A percentile compares a stretch with the other conserved stretches of the same genome.
Conservation (phyloP, 2,329 filamentous ascomycete species). For the Penicillium vulpinum region DNA sequence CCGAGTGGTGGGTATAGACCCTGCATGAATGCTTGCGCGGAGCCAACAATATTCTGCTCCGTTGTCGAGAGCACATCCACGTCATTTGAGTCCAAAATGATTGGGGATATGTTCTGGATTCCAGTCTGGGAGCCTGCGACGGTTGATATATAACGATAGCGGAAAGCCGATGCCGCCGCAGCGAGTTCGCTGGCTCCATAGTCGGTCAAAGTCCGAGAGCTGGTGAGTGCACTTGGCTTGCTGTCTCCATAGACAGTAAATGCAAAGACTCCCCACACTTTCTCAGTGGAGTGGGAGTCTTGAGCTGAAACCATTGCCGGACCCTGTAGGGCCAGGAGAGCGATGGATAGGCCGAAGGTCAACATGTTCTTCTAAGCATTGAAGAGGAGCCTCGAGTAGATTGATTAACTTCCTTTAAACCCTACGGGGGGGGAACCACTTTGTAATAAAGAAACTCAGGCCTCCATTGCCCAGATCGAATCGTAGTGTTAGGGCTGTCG, state of each 20-base stretch:
- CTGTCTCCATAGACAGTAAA: constrained; percentile 58
- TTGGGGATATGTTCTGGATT: constrained; percentile 48
- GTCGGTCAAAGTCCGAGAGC: constrained; percentile 48
- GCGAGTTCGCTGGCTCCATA: constrained; percentile 58
- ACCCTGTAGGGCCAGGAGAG: constrained; percentile 16
- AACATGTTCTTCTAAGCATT: constrained; percentile 13
- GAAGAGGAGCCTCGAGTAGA: neutral
- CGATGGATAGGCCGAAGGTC: constrained; percentile 1
- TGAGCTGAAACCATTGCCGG: constrained; percentile 26
- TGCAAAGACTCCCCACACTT: constrained; percentile 52
- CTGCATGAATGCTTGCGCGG: constrained; percentile 63
- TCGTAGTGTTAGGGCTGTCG: constrained; percentile 1
- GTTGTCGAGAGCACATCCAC: constrained; percentile 51
- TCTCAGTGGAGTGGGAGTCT: constrained; percentile 26
- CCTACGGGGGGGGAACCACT: neutral
- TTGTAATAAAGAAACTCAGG: constrained; percentile 5
- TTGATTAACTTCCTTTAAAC: neutral
- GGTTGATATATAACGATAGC: constrained; percentile 53
- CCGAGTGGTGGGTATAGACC: constrained; percentile 58
- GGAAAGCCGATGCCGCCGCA: constrained; percentile 52
- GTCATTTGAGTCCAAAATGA: constrained; percentile 48
- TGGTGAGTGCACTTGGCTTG: constrained; percentile 47
- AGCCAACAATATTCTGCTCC: constrained; percentile 50
- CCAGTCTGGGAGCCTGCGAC: constrained; percentile 31
- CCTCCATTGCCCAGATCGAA: constrained; percentile 15